Evolutionary conservation across 306 rosid species (phyloP).

Genomic region (Vicia sativa): DNA sequence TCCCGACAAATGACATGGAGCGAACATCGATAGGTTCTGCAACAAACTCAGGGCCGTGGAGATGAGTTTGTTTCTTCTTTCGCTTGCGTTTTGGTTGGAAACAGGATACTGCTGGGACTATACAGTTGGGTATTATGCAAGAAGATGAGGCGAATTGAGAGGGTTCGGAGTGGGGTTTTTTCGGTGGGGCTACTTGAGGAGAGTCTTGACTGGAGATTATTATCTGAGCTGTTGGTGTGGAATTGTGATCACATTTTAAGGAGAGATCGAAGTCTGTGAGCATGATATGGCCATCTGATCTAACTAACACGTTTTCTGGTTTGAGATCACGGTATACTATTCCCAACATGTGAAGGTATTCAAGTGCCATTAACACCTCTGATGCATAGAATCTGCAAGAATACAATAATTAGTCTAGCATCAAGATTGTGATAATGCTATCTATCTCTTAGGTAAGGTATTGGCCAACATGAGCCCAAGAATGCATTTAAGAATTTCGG

Average conservation of each 20-base stretch:
- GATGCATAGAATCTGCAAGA: constrained; percentile 72
- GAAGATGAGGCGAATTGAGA: constrained; percentile 53
- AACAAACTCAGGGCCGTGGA: constrained; percentile 55
- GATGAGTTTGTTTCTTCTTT: constrained; percentile 55
- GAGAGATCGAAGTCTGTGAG: constrained; percentile 72
- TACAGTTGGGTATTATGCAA: constrained; percentile 59
- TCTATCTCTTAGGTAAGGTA: constrained; percentile 26
- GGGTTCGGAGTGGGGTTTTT: constrained; percentile 29
- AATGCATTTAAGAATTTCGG: constrained; percentile 37
- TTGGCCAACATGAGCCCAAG: constrained; percentile 38
- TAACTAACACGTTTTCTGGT: constrained; percentile 78
- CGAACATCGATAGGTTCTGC: constrained; percentile 59
- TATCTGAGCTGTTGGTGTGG: constrained; percentile 55
- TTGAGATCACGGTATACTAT: constrained; percentile 85
- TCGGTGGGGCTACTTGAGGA: constrained; percentile 41
- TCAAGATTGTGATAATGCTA: constrained; percentile 29
- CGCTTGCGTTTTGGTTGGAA: constrained; percentile 60
- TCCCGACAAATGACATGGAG: constrained; percentile 66
- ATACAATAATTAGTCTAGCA: not conserved
- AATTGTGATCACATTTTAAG: constrained; percentile 51
- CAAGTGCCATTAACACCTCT: constrained; percentile 76
- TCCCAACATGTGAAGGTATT: constrained; percentile 94
- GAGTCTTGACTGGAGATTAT: constrained; percentile 46
- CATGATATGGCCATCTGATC: constrained; percentile 85
- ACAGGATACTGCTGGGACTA: constrained; percentile 61